Base-by-base conservation (phyloP, 768 basidiomycete genomes). In the Multifurca ochricompacta region DNA sequence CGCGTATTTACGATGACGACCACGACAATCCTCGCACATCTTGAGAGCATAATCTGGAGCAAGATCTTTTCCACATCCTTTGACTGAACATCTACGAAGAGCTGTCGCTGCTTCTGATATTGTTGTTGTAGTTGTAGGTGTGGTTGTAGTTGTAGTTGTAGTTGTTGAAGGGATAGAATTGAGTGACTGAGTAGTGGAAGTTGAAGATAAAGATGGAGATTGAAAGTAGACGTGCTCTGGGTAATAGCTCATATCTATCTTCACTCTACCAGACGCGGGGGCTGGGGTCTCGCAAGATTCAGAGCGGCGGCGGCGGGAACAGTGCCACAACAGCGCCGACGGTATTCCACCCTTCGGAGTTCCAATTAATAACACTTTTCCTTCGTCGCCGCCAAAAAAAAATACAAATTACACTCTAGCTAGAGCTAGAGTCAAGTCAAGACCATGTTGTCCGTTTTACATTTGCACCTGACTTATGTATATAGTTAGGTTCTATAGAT, bases 21-120 rank as follows among this genome's bases (percentile, higher is more conserved):
- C 70, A 21, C 79, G 70, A 66, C 78, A 80, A 1, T 58, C 59
- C 19, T 77, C 73, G 69, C 78, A 81, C 79, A 80, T 80, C 65
- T 75, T 79, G 63, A 68, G 72, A 3, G 59, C 41, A 18, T 68
- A 66, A 6, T 64, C 64, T 6, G 51, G 45, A n/a, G 66, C 59
- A 21, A 77, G 56, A 4, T 60, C 44, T 19, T 67, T 66, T 14
- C 59, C 56, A 63, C 78, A 80, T 35, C 74, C 74, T 51, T 74
- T 70, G 30, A 79, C 74, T 7, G 75, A 73, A 56, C 77, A 78
- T 23, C 35, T 43, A 4, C 60, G 58, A 19, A 32, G 41, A 16
- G 51, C 53, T 27, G 58, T 35, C 8, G 21, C 2, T 9, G 52
- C 4, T n/a, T n/a, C n/a, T n/a, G n/a, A n/a, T n/a, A n/a, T n/a